phyloP scores from a whole-genome alignment of 305 asterid species.

The Solanum hybrid region DNA sequence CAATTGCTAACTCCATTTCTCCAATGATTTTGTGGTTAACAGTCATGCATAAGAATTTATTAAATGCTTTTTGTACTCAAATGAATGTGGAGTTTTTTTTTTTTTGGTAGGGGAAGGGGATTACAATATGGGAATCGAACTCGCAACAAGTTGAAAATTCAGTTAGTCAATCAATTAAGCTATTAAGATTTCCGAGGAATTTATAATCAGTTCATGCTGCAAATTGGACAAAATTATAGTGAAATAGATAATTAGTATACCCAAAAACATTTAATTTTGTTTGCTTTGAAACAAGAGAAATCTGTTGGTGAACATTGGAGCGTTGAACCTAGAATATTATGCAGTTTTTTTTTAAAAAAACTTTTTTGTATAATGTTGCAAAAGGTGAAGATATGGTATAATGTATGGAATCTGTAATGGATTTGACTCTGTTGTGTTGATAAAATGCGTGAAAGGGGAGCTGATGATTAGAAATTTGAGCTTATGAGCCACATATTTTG shows the following conservation, averaged over 20 bases:
- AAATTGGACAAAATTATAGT: background rate
- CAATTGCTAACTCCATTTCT: background rate
- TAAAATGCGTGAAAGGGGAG: background rate
- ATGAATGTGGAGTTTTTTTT: background rate
- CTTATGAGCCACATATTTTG: background rate
- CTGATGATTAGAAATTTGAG: background rate
- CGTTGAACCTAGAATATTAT: background rate
- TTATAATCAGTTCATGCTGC: background rate
- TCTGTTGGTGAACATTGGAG: background rate
- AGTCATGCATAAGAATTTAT: background rate
- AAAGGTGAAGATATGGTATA: background rate
- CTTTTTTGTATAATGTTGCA: background rate
- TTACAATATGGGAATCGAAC: background rate
- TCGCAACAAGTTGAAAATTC: background rate
- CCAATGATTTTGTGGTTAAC: background rate
- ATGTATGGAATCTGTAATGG: background rate
- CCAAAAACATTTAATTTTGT: background rate
- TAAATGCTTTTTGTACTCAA: background rate
- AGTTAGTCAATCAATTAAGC: background rate
- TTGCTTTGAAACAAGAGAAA: background rate
- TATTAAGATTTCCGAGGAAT: background rate
- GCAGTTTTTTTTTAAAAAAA: background rate
- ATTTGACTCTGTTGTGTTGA: background rate
- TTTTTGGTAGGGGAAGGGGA: background rate
- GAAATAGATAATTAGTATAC: background rate